phyloP scores from a whole-genome alignment of 371 early-diverging fungal genomes.

The Choanephora cucurbitarum region DNA sequence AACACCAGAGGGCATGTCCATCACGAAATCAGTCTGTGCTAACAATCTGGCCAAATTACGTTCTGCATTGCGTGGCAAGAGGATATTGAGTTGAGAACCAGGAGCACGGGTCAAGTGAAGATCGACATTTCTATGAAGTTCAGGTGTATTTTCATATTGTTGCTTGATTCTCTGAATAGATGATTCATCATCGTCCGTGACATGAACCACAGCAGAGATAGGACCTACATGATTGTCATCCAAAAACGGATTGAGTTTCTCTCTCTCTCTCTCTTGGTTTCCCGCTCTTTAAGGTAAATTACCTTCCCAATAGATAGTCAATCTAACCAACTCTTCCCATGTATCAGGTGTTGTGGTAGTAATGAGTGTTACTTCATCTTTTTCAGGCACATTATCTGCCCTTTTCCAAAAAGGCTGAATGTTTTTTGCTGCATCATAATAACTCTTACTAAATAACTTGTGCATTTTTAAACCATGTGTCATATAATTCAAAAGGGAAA shows the following conservation, averaged over 20 bases:
- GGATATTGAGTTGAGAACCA: constrained; percentile 25
- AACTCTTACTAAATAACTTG: constrained; percentile 47
- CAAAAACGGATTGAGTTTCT: no score
- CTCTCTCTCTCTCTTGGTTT: no score
- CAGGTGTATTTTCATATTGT: constrained; percentile 25
- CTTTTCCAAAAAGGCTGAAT: constrained; percentile 48
- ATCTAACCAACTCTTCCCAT: constrained; percentile 38
- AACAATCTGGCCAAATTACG: constrained; percentile 53
- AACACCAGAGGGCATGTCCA: constrained; percentile 39
- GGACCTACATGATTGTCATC: no score
- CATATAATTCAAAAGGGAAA: constrained; percentile 43
- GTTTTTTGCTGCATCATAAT: constrained; percentile 34
- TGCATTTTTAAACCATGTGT: constrained; percentile 49
- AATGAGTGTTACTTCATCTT: constrained; percentile 39
- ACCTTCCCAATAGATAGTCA: constrained; percentile 52
- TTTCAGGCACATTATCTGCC: constrained; percentile 20
- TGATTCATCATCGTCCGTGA: constrained; percentile 23
- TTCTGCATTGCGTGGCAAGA: constrained; percentile 48
- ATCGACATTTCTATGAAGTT: constrained; percentile 35
- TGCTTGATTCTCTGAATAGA: constrained; percentile 22
- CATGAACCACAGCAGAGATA: constrained; percentile 46
- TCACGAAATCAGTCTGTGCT: constrained; percentile 39
- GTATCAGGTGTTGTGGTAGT: constrained; percentile 40
- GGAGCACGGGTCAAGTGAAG: constrained; percentile 37
- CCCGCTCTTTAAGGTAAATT: no score